phyloP scores from a whole-genome alignment of 305 asterid species.

The Rubia tinctorum region DNA sequence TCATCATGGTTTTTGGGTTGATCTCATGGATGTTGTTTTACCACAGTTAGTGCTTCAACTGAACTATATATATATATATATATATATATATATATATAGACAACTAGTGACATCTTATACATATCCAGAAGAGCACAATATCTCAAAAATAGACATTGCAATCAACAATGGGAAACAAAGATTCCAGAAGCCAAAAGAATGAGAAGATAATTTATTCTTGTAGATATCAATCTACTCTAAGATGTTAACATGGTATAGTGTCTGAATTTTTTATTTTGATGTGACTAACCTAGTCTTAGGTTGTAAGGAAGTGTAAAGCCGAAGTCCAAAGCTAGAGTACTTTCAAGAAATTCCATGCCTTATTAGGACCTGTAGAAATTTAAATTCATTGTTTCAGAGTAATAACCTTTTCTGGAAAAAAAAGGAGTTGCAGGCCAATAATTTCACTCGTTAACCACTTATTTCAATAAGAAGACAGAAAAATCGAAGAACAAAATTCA shows the following conservation, averaged over 20 bases:
- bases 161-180: neutral
- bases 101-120: too few species aligned
- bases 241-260: neutral
- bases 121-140: neutral
- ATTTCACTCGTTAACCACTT: neutral
- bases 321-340: conserved; percentile 70
- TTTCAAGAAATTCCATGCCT: conserved; percentile 76
- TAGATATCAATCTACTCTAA: neutral
- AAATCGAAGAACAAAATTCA: too few species aligned
- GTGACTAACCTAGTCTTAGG: conserved; percentile 50
- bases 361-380: conserved; percentile 45
- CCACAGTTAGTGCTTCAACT: too few species aligned
- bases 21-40: too few species aligned
- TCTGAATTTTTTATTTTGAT: conserved; percentile 5
- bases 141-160: neutral
- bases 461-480: neutral
- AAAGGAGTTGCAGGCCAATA: neutral
- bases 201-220: neutral
- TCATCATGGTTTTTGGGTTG: too few species aligned
- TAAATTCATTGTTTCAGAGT: neutral
- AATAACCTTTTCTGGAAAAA: neutral
- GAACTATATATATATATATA: too few species aligned
- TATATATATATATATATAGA: too few species aligned
- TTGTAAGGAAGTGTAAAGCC: conserved; percentile 71
- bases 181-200: conserved; percentile 1